These are phyloP conservation scores for Neurospora sp. DNA, from an alignment of 495 filamentous ascomycete species.

Conservation along the genomic window DNA sequence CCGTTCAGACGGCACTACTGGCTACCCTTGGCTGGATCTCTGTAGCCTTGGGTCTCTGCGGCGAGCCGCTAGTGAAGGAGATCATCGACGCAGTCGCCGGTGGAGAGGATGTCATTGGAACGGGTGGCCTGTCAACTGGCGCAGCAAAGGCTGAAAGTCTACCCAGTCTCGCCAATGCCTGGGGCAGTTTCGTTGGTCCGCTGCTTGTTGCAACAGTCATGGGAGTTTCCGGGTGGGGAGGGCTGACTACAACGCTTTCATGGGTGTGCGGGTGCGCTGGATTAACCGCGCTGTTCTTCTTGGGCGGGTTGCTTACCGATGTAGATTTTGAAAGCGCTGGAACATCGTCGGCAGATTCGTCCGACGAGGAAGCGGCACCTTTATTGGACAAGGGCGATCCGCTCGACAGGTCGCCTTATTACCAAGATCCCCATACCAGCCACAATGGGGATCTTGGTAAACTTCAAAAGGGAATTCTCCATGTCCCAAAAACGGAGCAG, in stretches of 20 bases:
- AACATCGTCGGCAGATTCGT: background rate
- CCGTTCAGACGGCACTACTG: conserved; percentile 1
- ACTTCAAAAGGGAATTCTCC: background rate
- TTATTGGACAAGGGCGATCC: conserved; percentile 4
- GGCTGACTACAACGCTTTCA: conserved; percentile 9
- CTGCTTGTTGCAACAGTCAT: conserved; percentile 11
- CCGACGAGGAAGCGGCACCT: conserved; percentile 19
- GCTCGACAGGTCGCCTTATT: background rate
- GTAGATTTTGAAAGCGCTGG: background rate
- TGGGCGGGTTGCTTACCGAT: conserved; percentile 19
- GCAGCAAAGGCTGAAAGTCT: conserved; percentile 10
- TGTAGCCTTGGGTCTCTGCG: conserved; percentile 13
- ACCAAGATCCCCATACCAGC: background rate
- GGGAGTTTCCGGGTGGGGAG: conserved; percentile 14
- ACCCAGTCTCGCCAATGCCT: conserved; percentile 13
- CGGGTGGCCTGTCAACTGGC: background rate
- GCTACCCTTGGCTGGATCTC: conserved; percentile 14
- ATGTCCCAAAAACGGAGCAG: background rate
- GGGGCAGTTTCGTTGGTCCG: conserved; percentile 20
- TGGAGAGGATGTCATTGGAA: background rate
- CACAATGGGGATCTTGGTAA: background rate
- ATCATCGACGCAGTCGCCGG: conserved; percentile 1
- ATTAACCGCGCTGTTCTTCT: conserved; percentile 12
- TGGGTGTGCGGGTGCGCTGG: conserved; percentile 5
- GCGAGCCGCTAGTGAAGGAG: conserved; percentile 15